Base-by-base conservation (phyloP, 352 stramenopile genomes). In the Phytopythium sindhum region DNA sequence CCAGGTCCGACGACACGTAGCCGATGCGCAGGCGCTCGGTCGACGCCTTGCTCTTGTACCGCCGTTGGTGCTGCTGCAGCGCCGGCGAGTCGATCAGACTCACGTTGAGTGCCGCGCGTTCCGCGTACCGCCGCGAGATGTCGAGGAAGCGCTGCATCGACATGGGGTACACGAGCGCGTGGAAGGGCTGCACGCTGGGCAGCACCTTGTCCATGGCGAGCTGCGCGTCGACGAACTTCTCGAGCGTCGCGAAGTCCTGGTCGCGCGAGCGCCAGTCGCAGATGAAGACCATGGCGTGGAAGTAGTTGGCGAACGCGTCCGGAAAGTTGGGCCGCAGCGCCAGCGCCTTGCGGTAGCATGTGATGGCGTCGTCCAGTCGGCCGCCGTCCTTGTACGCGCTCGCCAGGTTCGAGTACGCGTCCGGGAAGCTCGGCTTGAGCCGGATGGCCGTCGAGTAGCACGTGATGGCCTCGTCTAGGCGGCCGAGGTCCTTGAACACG, bases 271-370 rank as follows among this genome's bases (percentile, higher is more conserved):
- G 74, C 94, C 94, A 98, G 75, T 98, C 93, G 66, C 94, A 98
- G 57, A 98, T 86, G 65, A 97, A 91, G 45, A 94, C 70, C 71
- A 97, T 90, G 37, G 90, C 85, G 73, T 98, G 91, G 47, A 97
- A 93, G 53, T 97, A 95, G 71, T 97, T 98, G 31, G 86, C 86
- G 58, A 97, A 97, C 33, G 93, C 92, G 50, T 98, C 93, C 0
- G 88, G 86, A 57, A 97, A 98, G 60, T 97, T 87, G 4, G 90
- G 91, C 8, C 91, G 89, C 51, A 98, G 68, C 42, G 76, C 75
- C 53, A 98, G 73, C 23, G 94, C 93, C 71, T 97, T 97, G 54
- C 89, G 82, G 71, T 98, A 98, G 77, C 89, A 98, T 15, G 80
- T 90, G 59, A 98, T 97, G 33, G 93, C 92, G 57, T 98, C 88